Conservation (phyloP, 1,284 basidiomycete genomes). For the Trichosporon asahii region DNA sequence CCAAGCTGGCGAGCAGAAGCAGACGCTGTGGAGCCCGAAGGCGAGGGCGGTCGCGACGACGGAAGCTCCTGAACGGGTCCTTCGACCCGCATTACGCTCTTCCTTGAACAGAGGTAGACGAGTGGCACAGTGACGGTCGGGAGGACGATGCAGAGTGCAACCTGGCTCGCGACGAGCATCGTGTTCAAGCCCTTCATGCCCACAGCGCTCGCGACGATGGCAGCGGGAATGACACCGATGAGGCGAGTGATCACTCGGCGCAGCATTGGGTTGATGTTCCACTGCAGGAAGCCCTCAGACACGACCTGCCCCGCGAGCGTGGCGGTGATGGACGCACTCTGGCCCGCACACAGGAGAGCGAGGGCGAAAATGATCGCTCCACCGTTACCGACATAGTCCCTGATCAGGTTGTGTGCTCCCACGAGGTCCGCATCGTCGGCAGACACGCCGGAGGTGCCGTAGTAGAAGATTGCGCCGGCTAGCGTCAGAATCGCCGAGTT, state of each 20-base stretch:
- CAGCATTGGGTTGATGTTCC: constrained; percentile 76
- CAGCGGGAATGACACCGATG: constrained; percentile 80
- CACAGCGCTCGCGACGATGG: constrained; percentile 70
- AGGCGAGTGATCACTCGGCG: constrained; percentile 79
- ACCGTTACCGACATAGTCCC: constrained; percentile 62
- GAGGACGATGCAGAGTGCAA: constrained; percentile 78
- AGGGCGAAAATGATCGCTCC: constrained; percentile 82
- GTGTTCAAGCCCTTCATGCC: constrained; percentile 73
- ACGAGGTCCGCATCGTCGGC: constrained; percentile 68
- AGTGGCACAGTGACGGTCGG: constrained; percentile 83
- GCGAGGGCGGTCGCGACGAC: neutral
- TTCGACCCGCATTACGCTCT: constrained; percentile 65
- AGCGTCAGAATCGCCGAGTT: constrained; percentile 68
- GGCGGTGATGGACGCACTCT: constrained; percentile 88
- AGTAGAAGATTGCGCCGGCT: constrained; percentile 67
- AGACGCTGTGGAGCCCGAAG: neutral
- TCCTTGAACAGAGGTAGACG: constrained; percentile 68
- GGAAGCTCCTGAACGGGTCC: constrained; percentile 36
- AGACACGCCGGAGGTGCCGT: constrained; percentile 49
- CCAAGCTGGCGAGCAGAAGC: neutral
- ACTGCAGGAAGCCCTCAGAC: constrained; percentile 88
- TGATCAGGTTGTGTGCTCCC: constrained; percentile 73
- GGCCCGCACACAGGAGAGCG: constrained; percentile 76
- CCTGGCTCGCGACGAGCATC: constrained; percentile 83
- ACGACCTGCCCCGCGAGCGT: constrained; percentile 90